A percentile compares a stretch with the other conserved stretches of the same genome.
Evolutionary conservation across 2,329 filamentous ascomycete species (phyloP).

Genomic region (Colletotrichum chlorophyti): DNA sequence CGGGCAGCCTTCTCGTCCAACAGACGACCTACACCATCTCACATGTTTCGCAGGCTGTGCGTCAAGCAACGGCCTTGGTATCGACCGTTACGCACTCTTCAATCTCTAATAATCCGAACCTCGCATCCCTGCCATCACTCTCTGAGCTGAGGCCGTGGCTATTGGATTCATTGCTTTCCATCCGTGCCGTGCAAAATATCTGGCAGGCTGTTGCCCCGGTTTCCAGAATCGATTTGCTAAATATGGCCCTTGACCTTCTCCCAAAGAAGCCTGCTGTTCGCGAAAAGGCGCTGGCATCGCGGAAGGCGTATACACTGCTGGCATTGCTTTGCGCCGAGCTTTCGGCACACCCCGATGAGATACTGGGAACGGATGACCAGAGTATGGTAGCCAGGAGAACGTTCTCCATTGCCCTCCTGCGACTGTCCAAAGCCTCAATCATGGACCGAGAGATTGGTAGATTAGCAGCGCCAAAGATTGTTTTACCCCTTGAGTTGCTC

Average conservation of each 20-base stretch:
- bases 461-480: constrained; percentile 49
- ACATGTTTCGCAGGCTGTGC: constrained; percentile 50
- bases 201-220: constrained; percentile 38
- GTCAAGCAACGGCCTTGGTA: constrained; percentile 52
- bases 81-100: constrained; percentile 51
- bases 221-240: constrained; percentile 8
- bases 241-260: constrained; percentile 7
- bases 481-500: constrained; percentile 48
- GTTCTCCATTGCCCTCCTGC: constrained; percentile 46
- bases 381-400: constrained; percentile 38
- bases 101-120: constrained; percentile 39
- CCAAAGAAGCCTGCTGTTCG: constrained; percentile 2
- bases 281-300: constrained; percentile 30
- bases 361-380: constrained; percentile 36
- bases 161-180: constrained; percentile 53
- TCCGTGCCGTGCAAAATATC: constrained; percentile 47
- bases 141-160: constrained; percentile 55
- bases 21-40: constrained; percentile 48
- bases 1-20: constrained; percentile 29
- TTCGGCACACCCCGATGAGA: constrained; percentile 39
- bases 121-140: constrained; percentile 41
- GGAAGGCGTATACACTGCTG: constrained; percentile 47
- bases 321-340: constrained; percentile 51
- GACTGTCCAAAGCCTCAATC: constrained; percentile 45
- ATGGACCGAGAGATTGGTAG: constrained; percentile 41